phyloP scores from a whole-genome alignment of 1,284 basidiomycete species.

The Quambalaria eucalypti region DNA sequence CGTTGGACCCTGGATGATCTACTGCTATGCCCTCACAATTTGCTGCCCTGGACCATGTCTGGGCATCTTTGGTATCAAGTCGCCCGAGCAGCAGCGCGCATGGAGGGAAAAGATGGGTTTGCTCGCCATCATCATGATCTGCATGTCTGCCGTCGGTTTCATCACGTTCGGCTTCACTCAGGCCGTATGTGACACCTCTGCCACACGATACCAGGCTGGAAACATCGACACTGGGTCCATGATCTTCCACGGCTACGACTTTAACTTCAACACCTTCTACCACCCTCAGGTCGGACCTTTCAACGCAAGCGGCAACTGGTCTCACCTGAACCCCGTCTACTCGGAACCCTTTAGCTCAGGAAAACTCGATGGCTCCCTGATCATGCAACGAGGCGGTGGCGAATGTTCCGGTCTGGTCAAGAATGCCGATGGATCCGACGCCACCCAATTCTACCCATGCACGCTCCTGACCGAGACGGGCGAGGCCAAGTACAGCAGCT shows the following conservation, averaged over 20 bases:
- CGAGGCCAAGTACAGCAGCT: constrained; percentile 47
- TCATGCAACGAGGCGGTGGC: constrained; percentile 85
- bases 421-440: constrained; percentile 36
- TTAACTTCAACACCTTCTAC: constrained; percentile 72
- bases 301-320: constrained; percentile 57
- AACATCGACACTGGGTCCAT: constrained; percentile 69
- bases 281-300: constrained; percentile 35
- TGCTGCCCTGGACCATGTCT: constrained; percentile 63
- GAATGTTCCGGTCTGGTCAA: constrained; percentile 71
- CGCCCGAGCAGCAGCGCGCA: constrained; percentile 85
- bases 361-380: constrained; percentile 78
- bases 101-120: constrained; percentile 99
- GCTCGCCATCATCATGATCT: constrained; percentile 63
- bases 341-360: constrained; percentile 66
- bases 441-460: constrained; percentile 86
- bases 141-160: constrained; percentile 93
- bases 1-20: constrained; percentile 89
- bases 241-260: constrained; percentile 84
- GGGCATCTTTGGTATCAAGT: constrained; percentile 62
- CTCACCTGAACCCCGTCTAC: constrained; percentile 71
- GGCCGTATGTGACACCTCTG: constrained; percentile 75
- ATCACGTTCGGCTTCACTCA: constrained; percentile 99
- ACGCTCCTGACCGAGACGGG: constrained; percentile 72
- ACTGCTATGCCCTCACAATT: constrained; percentile 78
- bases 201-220: constrained; percentile 70